Evolutionary conservation across 441 rosid genomes (phyloP).

Genomic region (Gossypium gossypioides): DNA sequence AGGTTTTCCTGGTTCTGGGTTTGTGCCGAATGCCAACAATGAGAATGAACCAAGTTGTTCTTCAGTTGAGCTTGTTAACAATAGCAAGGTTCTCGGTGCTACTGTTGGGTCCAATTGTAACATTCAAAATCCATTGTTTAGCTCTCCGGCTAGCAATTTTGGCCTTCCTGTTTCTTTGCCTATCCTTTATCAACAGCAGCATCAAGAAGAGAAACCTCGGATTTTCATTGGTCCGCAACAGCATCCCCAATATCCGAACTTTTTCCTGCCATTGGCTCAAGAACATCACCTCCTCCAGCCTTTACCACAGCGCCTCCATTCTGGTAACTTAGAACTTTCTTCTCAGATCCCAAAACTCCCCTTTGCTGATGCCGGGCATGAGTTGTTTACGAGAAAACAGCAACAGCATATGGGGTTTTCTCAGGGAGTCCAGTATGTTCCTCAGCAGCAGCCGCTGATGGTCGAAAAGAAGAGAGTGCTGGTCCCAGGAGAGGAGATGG

Average conservation of each 20-base stretch:
- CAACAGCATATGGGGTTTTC: conserved; percentile 30
- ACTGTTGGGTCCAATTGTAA: conserved; percentile 5
- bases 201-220: conserved; percentile 36
- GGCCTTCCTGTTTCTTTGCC: conserved; percentile 22
- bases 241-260: conserved; percentile 27
- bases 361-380: conserved; percentile 29
- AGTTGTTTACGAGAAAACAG: conserved; percentile 24
- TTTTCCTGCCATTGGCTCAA: conserved; percentile 31
- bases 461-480: conserved; percentile 24
- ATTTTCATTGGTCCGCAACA: conserved; percentile 33
- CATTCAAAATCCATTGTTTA: conserved; percentile 18
- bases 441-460: conserved; percentile 21
- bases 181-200: conserved; percentile 26
- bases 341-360: conserved; percentile 27
- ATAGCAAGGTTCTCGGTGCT: conserved; percentile 16
- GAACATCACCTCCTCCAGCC: conserved; percentile 32
- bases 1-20: conserved; percentile 24
- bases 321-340: conserved; percentile 23
- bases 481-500: conserved; percentile 19
- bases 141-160: conserved; percentile 19
- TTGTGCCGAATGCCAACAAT: conserved; percentile 10
- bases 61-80: conserved; percentile 17
- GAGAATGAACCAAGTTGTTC: conserved; percentile 20
- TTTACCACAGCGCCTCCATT: conserved; percentile 33
- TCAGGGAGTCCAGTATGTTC: conserved; percentile 33